A percentile compares a stretch with the other conserved stretches of the same genome.
phyloP scores from a whole-genome alignment of 2,329 filamentous ascomycete genomes.

The Cladophialophora chaetospira region DNA sequence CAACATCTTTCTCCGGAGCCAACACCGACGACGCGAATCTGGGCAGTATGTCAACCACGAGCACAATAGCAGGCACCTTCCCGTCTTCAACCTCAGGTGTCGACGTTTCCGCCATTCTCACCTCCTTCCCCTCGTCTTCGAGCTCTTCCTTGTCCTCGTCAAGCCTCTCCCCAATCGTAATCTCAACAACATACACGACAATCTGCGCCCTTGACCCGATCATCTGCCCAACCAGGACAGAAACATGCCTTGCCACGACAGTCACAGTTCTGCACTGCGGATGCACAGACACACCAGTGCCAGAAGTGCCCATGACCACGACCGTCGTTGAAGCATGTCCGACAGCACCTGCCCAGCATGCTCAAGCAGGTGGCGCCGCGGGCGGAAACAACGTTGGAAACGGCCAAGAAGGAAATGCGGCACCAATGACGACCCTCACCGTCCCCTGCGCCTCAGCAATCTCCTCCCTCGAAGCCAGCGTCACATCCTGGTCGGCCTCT shows the following conservation, averaged over 20 bases:
- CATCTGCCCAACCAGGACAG: conserved; percentile 16
- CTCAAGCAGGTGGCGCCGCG: neutral
- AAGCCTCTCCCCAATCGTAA: conserved; percentile 19
- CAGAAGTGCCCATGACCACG: conserved; percentile 28
- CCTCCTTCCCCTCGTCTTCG: neutral
- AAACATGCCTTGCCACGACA: conserved; percentile 21
- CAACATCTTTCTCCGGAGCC: neutral
- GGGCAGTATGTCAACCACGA: neutral
- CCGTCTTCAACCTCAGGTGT: no score
- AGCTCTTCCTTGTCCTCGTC: neutral
- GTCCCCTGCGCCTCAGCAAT: conserved; percentile 23
- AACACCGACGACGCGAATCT: neutral
- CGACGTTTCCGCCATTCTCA: neutral
- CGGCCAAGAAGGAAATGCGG: neutral
- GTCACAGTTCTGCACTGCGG: conserved; percentile 28
- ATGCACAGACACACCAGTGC: conserved; percentile 22
- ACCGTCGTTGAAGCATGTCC: conserved; percentile 10
- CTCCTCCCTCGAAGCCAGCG: conserved; percentile 5
- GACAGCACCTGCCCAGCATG: neutral
- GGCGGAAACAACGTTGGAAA: neutral
- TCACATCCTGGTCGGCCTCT: conserved; percentile 8
- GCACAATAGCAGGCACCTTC: no score
- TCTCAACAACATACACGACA: conserved; percentile 27
- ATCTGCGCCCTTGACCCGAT: conserved; percentile 19
- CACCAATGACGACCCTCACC: conserved; percentile 21